A percentile compares a stretch with the other conserved stretches of the same genome.
Conservation (phyloP, 331 rosid genomes). For the Spiraea crenata region DNA sequence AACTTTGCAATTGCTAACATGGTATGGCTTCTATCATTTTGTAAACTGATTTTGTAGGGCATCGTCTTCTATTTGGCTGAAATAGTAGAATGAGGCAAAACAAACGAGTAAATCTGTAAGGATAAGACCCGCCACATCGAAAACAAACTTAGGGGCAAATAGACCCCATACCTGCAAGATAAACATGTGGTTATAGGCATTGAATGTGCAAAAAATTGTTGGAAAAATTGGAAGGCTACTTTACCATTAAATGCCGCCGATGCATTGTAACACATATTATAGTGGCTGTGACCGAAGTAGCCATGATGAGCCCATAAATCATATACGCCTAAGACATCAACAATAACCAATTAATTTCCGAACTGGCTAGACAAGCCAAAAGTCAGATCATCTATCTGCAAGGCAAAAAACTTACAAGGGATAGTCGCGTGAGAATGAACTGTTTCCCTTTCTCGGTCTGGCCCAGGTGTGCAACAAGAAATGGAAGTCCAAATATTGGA, state of each 20-base stretch:
- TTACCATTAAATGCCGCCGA: constrained; percentile 96
- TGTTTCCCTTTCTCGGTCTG: constrained; percentile 37
- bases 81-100: constrained; percentile 69
- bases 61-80: constrained; percentile 37
- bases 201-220: not conserved
- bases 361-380: not conserved
- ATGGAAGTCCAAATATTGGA: constrained; percentile 79
- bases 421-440: constrained; percentile 44
- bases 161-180: constrained; percentile 90
- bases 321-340: constrained; percentile 58
- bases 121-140: constrained; percentile 69
- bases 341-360: not conserved
- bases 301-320: constrained; percentile 64
- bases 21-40: constrained; percentile 6
- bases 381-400: not conserved
- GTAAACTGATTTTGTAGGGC: constrained; percentile 14
- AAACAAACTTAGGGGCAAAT: constrained; percentile 95
- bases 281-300: constrained; percentile 61
- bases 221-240: not conserved
- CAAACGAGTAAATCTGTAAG: constrained; percentile 67
- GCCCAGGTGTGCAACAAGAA: constrained; percentile 48
- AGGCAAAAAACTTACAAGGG: constrained; percentile 58
- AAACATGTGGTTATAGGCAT: not conserved
- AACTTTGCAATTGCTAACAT: not conserved
- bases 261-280: constrained; percentile 82